Evolutionary conservation across 805 yeast genomes (phyloP).

Genomic region (Myxozyma monticola): DNA sequence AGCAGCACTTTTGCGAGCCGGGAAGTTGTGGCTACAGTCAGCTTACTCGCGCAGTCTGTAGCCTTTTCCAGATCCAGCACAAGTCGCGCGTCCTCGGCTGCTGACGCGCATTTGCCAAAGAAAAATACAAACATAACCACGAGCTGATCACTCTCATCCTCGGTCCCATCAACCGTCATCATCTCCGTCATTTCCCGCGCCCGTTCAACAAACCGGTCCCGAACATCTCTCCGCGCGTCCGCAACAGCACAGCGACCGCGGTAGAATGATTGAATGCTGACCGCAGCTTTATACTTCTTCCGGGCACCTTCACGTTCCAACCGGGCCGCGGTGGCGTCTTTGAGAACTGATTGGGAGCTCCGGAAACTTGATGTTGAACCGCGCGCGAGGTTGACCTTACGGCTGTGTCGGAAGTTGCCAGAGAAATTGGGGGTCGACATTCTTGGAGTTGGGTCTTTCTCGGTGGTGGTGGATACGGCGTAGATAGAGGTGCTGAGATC

Average conservation of each 20-base stretch:
- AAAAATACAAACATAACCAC: constrained; percentile 19
- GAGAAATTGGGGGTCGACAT: too few species aligned
- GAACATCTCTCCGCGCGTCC: constrained; percentile 9
- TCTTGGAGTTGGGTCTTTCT: too few species aligned
- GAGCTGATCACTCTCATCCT: neutral
- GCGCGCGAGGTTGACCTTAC: constrained; percentile 67
- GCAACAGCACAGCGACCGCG: constrained; percentile 23
- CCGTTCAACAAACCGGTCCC: constrained; percentile 12
- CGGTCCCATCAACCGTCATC: constrained; percentile 1
- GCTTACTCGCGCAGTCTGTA: neutral
- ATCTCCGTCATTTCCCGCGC: neutral
- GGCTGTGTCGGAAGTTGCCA: constrained; percentile 60
- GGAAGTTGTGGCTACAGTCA: neutral
- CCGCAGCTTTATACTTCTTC: constrained; percentile 50
- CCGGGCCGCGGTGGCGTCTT: constrained; percentile 66
- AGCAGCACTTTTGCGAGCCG: constrained; percentile 2
- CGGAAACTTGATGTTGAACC: constrained; percentile 39
- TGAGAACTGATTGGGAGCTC: constrained; percentile 48
- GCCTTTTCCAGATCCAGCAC: constrained; percentile 8
- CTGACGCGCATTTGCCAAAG: constrained; percentile 15
- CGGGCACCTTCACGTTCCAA: constrained; percentile 61
- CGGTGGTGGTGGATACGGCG: too few species aligned
- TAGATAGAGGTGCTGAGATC: too few species aligned
- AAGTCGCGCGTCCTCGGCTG: constrained; percentile 6
- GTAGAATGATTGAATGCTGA: constrained; percentile 47